Base-by-base conservation (phyloP, 176 grass and related monocot genomes). In the Triticum dicoccoides region DNA sequence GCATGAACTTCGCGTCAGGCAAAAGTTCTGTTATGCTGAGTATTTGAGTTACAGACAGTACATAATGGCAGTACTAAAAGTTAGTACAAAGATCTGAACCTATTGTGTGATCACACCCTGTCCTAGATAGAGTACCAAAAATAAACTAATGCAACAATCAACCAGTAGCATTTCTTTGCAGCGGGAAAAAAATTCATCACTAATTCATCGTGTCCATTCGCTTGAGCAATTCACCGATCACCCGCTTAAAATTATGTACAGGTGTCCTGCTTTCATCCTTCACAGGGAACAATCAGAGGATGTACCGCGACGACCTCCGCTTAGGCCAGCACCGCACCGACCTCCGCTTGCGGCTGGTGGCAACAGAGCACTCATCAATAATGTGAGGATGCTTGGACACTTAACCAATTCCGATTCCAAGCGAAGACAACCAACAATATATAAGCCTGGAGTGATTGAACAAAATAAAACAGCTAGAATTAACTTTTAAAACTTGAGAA, bases 1-100 rank as follows among this genome's bases (percentile, higher is more conserved):
- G 10, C 13, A 65, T 15, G 39, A 30, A 30, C 11, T 20, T 5
- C 45, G 0, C 0, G 4, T 14, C 11, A 4, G 44, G 44, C 44
- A 47, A 14, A 49, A 49, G 11, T 13, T 49, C 12, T 49, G 12
- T 49, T 14, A 45, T 4, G 42, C 42, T 12, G 45, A 35, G 4
- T 6, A 61, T 74, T 65, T 29, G 61, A 45, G 62, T 86, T 77
- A 86, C 83, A 89, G 13, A 69, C 27, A 42, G 20, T 67, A 81
- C 24, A 69, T n/a, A 38, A 38, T 52, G 1, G 47, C 3, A 51
- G 13, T 69, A 69, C 61, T 33, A 84, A 23, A 80, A 24, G 61
- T 42, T 58, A 58, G 54, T 84, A 65, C 35, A 69, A 81, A 82
- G 62, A 77, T 62, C 52, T 38, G 49, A 83, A 82, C 38, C 64